These are phyloP conservation scores for Epichloe coenophiala DNA, from an alignment of 2,329 filamentous ascomycete species.

Conservation along the genomic window DNA sequence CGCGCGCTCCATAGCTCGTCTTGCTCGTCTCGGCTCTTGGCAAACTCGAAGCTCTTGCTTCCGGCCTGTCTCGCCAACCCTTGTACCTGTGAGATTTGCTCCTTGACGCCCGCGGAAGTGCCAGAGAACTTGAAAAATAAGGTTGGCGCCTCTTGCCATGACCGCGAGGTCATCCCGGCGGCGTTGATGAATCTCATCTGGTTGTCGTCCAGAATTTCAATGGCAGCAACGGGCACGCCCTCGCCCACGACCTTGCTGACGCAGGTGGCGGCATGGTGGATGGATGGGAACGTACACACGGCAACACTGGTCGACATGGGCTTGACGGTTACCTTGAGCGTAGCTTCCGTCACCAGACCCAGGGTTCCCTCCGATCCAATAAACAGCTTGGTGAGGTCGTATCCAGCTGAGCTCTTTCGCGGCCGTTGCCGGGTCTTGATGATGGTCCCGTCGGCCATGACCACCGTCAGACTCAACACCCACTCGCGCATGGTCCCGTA, in stretches of 20 bases:
- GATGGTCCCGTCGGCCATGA: slow-evolving; percentile 78
- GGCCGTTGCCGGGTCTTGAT: slow-evolving; percentile 82
- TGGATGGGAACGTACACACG: slow-evolving; percentile 43
- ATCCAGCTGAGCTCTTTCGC: slow-evolving; percentile 80
- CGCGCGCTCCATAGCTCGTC: slow-evolving; percentile 69
- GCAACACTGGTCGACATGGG: slow-evolving; percentile 72
- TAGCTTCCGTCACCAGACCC: slow-evolving; percentile 82
- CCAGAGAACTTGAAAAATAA: slow-evolving; percentile 78
- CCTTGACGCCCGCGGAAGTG: slow-evolving; percentile 56
- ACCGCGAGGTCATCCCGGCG: slow-evolving; percentile 49
- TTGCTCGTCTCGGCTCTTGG: slow-evolving; percentile 54
- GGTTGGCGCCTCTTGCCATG: slow-evolving; percentile 61
- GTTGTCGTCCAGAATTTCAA: slow-evolving; percentile 84
- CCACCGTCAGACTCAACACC: slow-evolving; percentile 77
- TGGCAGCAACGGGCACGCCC: slow-evolving; percentile 76
- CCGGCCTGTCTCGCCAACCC: slow-evolving; percentile 46
- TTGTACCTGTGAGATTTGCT: slow-evolving; percentile 60
- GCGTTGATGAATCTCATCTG: slow-evolving; percentile 65
- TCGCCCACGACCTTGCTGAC: slow-evolving; percentile 67
- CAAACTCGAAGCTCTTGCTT: slow-evolving; percentile 65
- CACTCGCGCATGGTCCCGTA: slow-evolving; percentile 94
- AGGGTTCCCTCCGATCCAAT: slow-evolving; percentile 87
- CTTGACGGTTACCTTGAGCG: slow-evolving; percentile 70
- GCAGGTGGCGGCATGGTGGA: slow-evolving; percentile 64
- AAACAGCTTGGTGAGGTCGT: slow-evolving; percentile 81